Conservation (phyloP, 768 basidiomycete species). For the Trametes cinnabarina region DNA sequence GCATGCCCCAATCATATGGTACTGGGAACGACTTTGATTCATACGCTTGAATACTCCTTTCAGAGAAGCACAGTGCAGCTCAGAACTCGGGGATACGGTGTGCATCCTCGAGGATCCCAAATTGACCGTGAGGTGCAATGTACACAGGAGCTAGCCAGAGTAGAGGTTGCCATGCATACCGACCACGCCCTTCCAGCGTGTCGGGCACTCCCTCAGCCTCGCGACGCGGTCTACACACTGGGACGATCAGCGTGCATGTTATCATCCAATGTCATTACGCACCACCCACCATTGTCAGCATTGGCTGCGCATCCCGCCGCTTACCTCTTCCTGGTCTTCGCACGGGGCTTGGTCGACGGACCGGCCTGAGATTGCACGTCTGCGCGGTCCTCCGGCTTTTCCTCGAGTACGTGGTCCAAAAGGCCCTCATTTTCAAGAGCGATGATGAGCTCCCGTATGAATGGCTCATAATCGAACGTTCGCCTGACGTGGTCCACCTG, state of each 20-base stretch:
- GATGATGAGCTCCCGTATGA: constrained; percentile 47
- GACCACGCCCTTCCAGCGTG: background rate
- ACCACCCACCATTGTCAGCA: background rate
- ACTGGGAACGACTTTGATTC: no score
- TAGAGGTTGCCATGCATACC: background rate
- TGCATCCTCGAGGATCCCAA: background rate
- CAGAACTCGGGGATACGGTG: background rate
- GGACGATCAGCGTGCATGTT: background rate
- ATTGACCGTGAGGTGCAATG: background rate
- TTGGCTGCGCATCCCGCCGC: background rate
- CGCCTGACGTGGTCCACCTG: constrained; percentile 58
- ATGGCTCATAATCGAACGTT: constrained; percentile 64
- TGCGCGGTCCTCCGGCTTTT: background rate
- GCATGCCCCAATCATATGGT: no score
- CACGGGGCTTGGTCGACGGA: background rate
- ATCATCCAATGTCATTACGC: background rate
- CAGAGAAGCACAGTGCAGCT: background rate
- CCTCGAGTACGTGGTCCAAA: constrained; percentile 42
- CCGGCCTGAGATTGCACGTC: background rate
- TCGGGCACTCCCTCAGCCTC: background rate
- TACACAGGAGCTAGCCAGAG: background rate
- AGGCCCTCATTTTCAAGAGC: constrained; percentile 46
- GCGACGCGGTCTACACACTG: background rate
- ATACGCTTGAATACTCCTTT: background rate
- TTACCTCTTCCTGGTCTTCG: background rate